phyloP scores from a whole-genome alignment of 1,284 basidiomycete species.

The Ustilago bromivora region DNA sequence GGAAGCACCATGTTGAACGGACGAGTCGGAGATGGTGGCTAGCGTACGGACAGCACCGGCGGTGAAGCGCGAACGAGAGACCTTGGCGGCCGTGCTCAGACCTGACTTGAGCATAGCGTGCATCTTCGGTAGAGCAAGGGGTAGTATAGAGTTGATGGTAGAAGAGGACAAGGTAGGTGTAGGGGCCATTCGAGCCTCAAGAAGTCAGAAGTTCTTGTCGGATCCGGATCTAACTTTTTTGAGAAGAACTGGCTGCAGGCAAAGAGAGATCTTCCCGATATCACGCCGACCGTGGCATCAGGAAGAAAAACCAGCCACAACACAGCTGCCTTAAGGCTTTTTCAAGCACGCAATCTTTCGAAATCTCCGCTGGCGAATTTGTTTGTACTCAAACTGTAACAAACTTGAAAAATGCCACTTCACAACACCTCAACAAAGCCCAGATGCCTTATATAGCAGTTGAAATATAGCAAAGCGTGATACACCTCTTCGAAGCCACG shows the following conservation, averaged over 20 bases:
- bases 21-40: constrained; percentile 41
- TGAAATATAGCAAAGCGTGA: too few relatives aligned
- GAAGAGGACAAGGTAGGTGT: neutral
- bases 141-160: constrained; percentile 5
- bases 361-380: neutral
- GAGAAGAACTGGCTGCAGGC: constrained; percentile 2
- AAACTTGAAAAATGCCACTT: neutral
- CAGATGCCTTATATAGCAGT: too few relatives aligned
- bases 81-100: constrained; percentile 21
- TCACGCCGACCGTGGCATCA: neutral
- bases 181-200: neutral
- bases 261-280: constrained; percentile 10
- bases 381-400: neutral
- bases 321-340: neutral
- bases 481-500: too few relatives aligned
- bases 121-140: constrained; percentile 23
- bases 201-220: neutral
- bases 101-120: constrained; percentile 41
- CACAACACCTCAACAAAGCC: too few relatives aligned
- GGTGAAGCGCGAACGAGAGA: constrained; percentile 25
- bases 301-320: neutral
- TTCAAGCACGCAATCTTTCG: constrained; percentile 21
- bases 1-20: constrained; percentile 41
- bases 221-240: constrained; percentile 8
- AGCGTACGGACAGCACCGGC: constrained; percentile 24